Evolutionary conservation across 1,284 basidiomycete species (phyloP).

Genomic region (Entoloma clypeatum): DNA sequence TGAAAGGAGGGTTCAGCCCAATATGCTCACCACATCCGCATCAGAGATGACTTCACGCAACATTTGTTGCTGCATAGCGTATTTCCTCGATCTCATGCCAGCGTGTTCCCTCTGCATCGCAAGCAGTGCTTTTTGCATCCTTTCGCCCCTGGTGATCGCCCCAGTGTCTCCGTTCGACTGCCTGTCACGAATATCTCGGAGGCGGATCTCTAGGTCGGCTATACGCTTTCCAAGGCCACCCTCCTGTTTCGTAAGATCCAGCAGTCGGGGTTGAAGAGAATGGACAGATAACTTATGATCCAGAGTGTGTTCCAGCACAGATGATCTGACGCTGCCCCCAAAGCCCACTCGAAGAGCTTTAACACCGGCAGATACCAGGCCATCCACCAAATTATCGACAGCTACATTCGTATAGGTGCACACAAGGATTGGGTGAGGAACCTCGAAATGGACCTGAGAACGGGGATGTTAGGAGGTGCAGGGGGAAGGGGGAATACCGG

Average conservation of each 20-base stretch:
- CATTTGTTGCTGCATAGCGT: slow-evolving; percentile 51
- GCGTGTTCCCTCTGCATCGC: slow-evolving; percentile 33
- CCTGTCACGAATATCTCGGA: slow-evolving; percentile 11
- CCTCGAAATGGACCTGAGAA: slow-evolving; percentile 66
- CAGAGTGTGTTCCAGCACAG: slow-evolving; percentile 59
- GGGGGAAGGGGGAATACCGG: not conserved
- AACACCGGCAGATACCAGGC: slow-evolving; percentile 59
- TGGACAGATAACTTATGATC: slow-evolving; percentile 67
- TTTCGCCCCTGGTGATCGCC: slow-evolving; percentile 25
- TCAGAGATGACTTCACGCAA: slow-evolving; percentile 54
- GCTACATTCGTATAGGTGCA: slow-evolving; percentile 94
- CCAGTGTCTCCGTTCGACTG: slow-evolving; percentile 5
- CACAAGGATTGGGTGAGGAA: slow-evolving; percentile 82
- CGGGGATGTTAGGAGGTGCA: not conserved
- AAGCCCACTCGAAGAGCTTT: slow-evolving; percentile 78
- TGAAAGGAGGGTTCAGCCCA: not conserved
- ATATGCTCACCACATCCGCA: slow-evolving; percentile 68
- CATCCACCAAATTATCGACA: slow-evolving; percentile 89
- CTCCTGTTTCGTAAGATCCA: slow-evolving; percentile 37
- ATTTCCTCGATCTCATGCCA: slow-evolving; percentile 39
- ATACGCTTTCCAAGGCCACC: slow-evolving; percentile 30
- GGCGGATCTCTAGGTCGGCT: slow-evolving; percentile 12
- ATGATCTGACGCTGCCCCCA: slow-evolving; percentile 55
- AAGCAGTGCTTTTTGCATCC: slow-evolving; percentile 39
- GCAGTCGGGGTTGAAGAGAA: slow-evolving; percentile 45